Evolutionary conservation across 139 green algal species (phyloP).

Genomic region (Volvox reticuliferus): DNA sequence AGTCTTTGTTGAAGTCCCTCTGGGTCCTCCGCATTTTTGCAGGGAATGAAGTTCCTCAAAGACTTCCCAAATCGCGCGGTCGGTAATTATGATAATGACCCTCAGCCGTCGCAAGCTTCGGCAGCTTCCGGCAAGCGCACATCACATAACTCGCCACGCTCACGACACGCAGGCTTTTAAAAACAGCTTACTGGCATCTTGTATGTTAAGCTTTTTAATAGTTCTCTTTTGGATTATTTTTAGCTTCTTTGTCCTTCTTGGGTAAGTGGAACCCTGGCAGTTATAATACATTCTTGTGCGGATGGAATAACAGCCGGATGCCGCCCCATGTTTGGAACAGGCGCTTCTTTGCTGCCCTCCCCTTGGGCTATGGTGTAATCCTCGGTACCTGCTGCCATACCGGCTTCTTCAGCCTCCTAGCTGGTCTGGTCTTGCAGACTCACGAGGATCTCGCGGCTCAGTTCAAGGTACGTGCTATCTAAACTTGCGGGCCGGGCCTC

Average conservation of each 20-base stretch:
- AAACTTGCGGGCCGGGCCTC: not conserved
- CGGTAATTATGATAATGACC: not conserved
- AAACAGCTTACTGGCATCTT: not conserved
- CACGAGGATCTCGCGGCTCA: not conserved
- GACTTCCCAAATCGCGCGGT: not conserved
- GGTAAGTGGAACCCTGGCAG: not conserved
- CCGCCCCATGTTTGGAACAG: not conserved
- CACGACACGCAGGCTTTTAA: not conserved
- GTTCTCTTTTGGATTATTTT: conserved; percentile 44
- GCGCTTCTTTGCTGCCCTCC: conserved; percentile 6
- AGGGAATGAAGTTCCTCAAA: not conserved
- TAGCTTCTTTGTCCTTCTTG: conserved; percentile 35
- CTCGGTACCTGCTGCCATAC: conserved; percentile 38
- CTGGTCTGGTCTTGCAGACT: conserved; percentile 43
- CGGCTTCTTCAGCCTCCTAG: conserved; percentile 42
- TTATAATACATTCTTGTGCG: not conserved
- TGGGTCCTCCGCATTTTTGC: not conserved
- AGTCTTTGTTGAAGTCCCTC: not conserved
- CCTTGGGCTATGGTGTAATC: conserved; percentile 32
- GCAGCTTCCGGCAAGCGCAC: not conserved
- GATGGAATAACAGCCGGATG: not conserved
- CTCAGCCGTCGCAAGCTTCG: not conserved
- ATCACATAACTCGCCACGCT: not conserved
- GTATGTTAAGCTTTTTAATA: conserved; percentile 35
- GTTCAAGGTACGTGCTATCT: not conserved